Percentiles rank a stretch among this genome's conserved stretches.
Conservation (phyloP, 805 yeast genomes). For the Schwanniomyces vanrijiae region DNA sequence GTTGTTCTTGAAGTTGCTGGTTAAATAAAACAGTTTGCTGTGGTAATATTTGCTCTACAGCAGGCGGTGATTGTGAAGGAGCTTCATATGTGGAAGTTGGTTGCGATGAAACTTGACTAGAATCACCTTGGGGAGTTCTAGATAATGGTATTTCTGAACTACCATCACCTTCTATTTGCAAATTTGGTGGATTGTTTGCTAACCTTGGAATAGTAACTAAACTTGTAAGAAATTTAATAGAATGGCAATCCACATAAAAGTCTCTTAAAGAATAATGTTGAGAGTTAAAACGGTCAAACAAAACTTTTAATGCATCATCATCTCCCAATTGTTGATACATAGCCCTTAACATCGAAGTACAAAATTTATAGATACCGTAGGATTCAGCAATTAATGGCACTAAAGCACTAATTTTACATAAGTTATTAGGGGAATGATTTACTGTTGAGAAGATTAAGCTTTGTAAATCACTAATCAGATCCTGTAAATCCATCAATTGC, state of each 20-base stretch:
- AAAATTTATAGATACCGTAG: conserved; percentile 87
- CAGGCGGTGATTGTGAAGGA: conserved; percentile 36
- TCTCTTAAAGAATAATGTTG: conserved; percentile 75
- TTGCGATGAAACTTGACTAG: conserved; percentile 45
- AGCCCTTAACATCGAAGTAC: conserved; percentile 88
- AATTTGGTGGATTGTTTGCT: conserved; percentile 58
- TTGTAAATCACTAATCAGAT: conserved; percentile 75
- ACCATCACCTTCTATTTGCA: conserved; percentile 48
- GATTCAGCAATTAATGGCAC: conserved; percentile 91
- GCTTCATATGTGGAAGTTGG: conserved; percentile 35
- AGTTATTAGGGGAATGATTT: conserved; percentile 56
- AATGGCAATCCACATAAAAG: conserved; percentile 87
- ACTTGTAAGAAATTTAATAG: conserved; percentile 76
- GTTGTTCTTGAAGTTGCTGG: conserved; percentile 61
- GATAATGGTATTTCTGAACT: conserved; percentile 20
- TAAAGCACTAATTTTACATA: conserved; percentile 81
- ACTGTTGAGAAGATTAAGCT: conserved; percentile 73
- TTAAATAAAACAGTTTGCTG: conserved; percentile 58
- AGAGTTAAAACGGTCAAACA: conserved; percentile 66
- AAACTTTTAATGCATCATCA: conserved; percentile 73
- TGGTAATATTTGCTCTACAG: conserved; percentile 34
- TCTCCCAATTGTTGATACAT: conserved; percentile 72
- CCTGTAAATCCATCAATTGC: conserved; percentile 85
- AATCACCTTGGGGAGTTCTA: conserved; percentile 19
- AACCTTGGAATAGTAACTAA: conserved; percentile 78